These are phyloP conservation scores for Pilasporangium apinafurcum DNA, from an alignment of 352 stramenopile species.

Conservation along the genomic window DNA sequence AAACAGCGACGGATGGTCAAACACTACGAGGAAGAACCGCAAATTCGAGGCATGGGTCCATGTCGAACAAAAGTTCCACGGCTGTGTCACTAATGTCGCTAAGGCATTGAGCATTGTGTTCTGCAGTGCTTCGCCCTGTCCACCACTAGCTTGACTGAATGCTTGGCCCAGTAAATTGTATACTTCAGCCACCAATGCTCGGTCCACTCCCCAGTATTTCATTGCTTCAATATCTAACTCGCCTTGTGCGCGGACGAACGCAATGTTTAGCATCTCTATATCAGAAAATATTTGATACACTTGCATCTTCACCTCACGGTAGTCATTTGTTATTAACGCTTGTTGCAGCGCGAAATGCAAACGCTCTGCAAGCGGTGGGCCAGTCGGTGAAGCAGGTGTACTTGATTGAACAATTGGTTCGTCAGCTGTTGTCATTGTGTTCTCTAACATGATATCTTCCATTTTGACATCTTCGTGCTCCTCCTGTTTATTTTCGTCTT, in stretches of 20 bases:
- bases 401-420: not conserved
- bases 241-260: conserved; percentile 21
- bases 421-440: not conserved
- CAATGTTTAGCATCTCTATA: conserved; percentile 36
- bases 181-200: conserved; percentile 27
- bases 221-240: not conserved
- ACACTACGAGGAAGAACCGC: conserved; percentile 68
- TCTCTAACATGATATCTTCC: conserved; percentile 19
- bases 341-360: conserved; percentile 34
- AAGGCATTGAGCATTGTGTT: conserved; percentile 74
- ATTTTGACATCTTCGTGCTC: conserved; percentile 11
- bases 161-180: conserved; percentile 35
- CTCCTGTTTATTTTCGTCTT: conserved; percentile 12
- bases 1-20: conserved; percentile 69
- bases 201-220: conserved; percentile 57
- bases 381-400: not conserved
- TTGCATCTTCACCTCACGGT: conserved; percentile 46
- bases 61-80: conserved; percentile 71
- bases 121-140: conserved; percentile 44
- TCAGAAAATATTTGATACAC: conserved; percentile 74
- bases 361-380: conserved; percentile 24
- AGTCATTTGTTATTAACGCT: conserved; percentile 32
- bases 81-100: conserved; percentile 56
- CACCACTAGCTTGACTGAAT: conserved; percentile 13
- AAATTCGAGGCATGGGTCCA: conserved; percentile 37